Base-by-base conservation (phyloP, 2,329 filamentous ascomycete species). In the Teratosphaeria destructans region DNA sequence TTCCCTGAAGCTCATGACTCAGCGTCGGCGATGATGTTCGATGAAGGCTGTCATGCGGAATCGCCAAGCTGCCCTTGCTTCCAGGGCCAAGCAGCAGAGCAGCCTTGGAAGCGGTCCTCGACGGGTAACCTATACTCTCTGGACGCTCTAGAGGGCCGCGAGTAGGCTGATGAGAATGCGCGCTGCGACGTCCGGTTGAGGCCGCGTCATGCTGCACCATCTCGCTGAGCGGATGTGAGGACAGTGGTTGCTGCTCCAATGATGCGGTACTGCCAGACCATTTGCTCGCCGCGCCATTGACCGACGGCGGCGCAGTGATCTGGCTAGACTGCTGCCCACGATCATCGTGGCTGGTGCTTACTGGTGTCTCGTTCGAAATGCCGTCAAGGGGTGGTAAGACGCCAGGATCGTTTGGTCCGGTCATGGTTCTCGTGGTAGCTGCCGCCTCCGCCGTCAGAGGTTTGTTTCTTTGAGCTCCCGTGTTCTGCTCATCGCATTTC, bases 191-290 rank as follows among this genome's bases (percentile, higher is more conserved):
- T 32, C 29, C 29, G 16, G 43, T 23, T 10, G 43, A 11, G 5
- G 43, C 43, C n/a, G 43, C 43, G 8, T 19, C 43, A 49, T 16
- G 16, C 19, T 49, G 43, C 19, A 16, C 43, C 23, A 26, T 35
- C n/a, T 14, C 5, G 37, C 23, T 55, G 29, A 52, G 32, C 4
- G 49, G 27, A 26, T 60, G 29, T 2, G 55, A 27, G 11, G 56
- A 35, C 3, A 61, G 58, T 27, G 61, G 62, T 14, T 54, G 54
- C 14, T 47, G 58, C 26, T 62, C 54, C 23, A 60, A 60, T 12
- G 68, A 70, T 23, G 64, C 60, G 14, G 66, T 68, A 58, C 66
- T 68, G 52, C 60, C 57, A 6, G 68, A 70, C 68, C 68, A 70
- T 57, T 67, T 69, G 57, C 68, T 70, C 6, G 60, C 53, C 16